A percentile compares a stretch with the other conserved stretches of the same genome.
Evolutionary conservation across 148 eudicot genomes (phyloP).

Genomic region (Nepenthes gracilis): DNA sequence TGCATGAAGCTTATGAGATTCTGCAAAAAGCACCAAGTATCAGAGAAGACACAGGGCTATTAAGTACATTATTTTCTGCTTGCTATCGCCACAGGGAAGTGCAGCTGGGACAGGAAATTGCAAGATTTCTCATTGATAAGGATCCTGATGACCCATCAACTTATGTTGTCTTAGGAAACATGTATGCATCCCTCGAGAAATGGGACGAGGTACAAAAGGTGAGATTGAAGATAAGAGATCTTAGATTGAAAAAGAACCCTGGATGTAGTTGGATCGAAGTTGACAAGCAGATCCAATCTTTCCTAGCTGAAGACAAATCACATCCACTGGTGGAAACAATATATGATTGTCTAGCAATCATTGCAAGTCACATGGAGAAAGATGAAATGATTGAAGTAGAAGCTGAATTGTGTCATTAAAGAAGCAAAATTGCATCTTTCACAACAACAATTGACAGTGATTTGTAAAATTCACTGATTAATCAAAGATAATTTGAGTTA

Average conservation of each 20-base stretch:
- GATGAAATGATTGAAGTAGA: constrained; percentile 8
- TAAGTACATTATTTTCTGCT: constrained; percentile 28
- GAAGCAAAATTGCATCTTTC: too few relatives aligned
- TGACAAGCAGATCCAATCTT: constrained; percentile 17
- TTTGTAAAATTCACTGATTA: too few relatives aligned
- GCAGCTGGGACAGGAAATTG: constrained; percentile 21
- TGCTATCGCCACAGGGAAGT: constrained; percentile 28
- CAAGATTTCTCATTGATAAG: constrained; percentile 15
- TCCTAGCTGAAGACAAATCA: constrained; percentile 21
- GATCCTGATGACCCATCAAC: constrained; percentile 24
- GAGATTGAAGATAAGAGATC: constrained; percentile 24
- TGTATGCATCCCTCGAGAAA: constrained; percentile 22
- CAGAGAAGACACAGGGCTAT: constrained; percentile 18
- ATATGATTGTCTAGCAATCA: constrained; percentile 19
- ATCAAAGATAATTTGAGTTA: too few relatives aligned
- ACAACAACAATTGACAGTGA: too few relatives aligned
- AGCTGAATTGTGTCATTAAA: neutral
- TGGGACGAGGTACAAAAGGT: constrained; percentile 24
- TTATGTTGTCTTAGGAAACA: constrained; percentile 23
- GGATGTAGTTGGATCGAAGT: constrained; percentile 38
- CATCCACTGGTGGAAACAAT: constrained; percentile 13
- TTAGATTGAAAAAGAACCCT: constrained; percentile 28
- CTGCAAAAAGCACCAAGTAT: constrained; percentile 12
- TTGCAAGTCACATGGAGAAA: constrained; percentile 23
- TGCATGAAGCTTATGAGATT: constrained; percentile 25